phyloP scores from a whole-genome alignment of 192 early-diverging fungal genomes.

The Bifiguratus adelaidae region DNA sequence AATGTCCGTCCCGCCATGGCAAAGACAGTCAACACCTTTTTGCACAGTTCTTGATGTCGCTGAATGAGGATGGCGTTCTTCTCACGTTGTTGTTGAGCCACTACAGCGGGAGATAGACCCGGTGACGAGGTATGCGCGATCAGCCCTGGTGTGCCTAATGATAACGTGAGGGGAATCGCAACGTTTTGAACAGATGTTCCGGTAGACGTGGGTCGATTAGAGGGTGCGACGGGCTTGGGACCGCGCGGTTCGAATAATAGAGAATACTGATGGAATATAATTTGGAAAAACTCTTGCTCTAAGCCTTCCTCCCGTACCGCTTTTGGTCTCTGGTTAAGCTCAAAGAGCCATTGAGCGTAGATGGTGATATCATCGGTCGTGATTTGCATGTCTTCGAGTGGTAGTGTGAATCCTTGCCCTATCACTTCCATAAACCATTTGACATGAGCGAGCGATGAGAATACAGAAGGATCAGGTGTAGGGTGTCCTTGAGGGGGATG shows the following conservation, averaged over 20 bases:
- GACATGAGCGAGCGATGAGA: slow-evolving; percentile 69
- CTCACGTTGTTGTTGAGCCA: slow-evolving; percentile 7
- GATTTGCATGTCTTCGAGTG: slow-evolving; percentile 62
- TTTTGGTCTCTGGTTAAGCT: slow-evolving; percentile 41
- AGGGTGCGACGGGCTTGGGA: slow-evolving; percentile 4
- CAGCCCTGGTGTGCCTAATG: neutral
- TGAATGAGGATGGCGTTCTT: slow-evolving; percentile 20
- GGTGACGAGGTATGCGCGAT: slow-evolving; percentile 10
- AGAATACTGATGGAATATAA: slow-evolving; percentile 70
- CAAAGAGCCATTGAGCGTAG: slow-evolving; percentile 72
- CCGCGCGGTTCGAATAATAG: slow-evolving; percentile 52
- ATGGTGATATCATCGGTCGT: slow-evolving; percentile 53
- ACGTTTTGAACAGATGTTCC: slow-evolving; percentile 3
- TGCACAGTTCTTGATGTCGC: slow-evolving; percentile 66
- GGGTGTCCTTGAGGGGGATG: slow-evolving; percentile 10
- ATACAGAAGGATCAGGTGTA: slow-evolving; percentile 41
- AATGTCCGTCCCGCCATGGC: slow-evolving; percentile 49
- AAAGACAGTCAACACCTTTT: slow-evolving; percentile 51
- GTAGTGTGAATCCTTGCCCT: slow-evolving; percentile 72
- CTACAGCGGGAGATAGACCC: slow-evolving; percentile 3
- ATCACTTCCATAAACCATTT: slow-evolving; percentile 78
- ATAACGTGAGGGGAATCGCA: neutral
- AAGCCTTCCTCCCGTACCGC: slow-evolving; percentile 36
- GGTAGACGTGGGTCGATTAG: neutral
- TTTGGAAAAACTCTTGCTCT: slow-evolving; percentile 64